A percentile compares a stretch with the other conserved stretches of the same genome.
Evolutionary conservation across 495 filamentous ascomycete genomes (phyloP).

Genomic region (Penicillium maclennaniae): DNA sequence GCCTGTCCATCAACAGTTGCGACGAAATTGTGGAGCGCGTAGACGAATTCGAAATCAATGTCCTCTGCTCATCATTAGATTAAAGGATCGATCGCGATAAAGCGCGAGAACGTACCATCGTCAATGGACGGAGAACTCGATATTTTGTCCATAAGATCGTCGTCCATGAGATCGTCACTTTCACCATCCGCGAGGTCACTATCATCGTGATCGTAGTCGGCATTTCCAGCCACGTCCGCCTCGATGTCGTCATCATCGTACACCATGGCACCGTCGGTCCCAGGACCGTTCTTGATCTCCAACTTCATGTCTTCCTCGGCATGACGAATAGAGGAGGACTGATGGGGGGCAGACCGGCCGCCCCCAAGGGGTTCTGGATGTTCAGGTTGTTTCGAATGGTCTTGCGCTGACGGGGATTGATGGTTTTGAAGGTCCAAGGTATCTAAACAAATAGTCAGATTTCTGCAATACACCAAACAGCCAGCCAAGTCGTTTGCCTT

Average conservation of each 20-base stretch:
- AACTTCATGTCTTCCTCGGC: conserved; percentile 70
- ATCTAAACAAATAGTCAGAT: conserved; percentile 52
- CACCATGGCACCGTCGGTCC: conserved; percentile 41
- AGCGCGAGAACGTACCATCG: conserved; percentile 72
- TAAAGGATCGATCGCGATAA: conserved; percentile 2
- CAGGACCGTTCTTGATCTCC: conserved; percentile 54
- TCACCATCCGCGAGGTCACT: conserved; percentile 70
- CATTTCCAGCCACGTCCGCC: conserved; percentile 40
- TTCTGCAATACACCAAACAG: neutral
- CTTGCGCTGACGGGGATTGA: conserved; percentile 75
- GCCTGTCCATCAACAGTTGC: conserved; percentile 98
- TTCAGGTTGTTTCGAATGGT: conserved; percentile 57
- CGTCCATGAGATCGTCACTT: conserved; percentile 73
- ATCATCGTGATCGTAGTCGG: conserved; percentile 51
- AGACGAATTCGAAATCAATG: conserved; percentile 99
- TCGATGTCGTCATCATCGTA: conserved; percentile 40
- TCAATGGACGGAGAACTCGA: conserved; percentile 97
- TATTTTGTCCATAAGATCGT: conserved; percentile 94
- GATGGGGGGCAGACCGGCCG: conserved; percentile 72
- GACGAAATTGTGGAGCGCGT: conserved; percentile 95
- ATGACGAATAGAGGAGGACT: conserved; percentile 75
- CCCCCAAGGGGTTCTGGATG: conserved; percentile 47
- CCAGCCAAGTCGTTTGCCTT: conserved; percentile 30
- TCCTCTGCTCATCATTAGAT: conserved; percentile 82
- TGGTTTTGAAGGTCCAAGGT: conserved; percentile 92